Evolutionary conservation across 1,284 basidiomycete genomes (phyloP), one percentile per base, ranked within the genome.

Genomic region (Mycena sp.): DNA sequence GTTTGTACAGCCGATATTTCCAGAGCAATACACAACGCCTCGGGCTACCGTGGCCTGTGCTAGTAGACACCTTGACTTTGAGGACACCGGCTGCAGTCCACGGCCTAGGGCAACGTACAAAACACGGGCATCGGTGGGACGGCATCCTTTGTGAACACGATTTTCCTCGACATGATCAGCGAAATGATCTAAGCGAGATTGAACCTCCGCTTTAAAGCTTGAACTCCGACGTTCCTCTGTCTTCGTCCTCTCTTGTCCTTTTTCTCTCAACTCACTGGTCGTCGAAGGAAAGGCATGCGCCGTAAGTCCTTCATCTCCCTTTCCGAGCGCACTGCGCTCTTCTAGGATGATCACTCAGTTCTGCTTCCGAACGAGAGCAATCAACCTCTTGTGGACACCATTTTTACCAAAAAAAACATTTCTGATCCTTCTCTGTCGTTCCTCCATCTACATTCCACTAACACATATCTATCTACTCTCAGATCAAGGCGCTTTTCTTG

Each of bases 331-430:
- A 35, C 32, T 35, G 32, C 32, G 14, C 32, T 7, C 14, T 35
- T 14, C 14, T 35, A 7, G 32, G 32, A 35, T 35, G 32, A 35
- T 35, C 32, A 35, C 32, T 89, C 89, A 91, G 89, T 91, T 91
- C 89, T 91, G 89, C 89, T 91, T 90, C 89, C 88, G 89, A 90
- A 89, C 66, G 82, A 86, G 87, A 85, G 82, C 73, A 80, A 77
- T 82, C 80, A 80, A 79, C 75, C 80, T 86, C 83, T 90, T 85
- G 88, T 89, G 89, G 88, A 90, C 80, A 89, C 79, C 80, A 61
- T 69, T 77, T 79, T 74, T 86, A 85, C 85, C 85, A 87, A 86
- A 85, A 83, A 75, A 77, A 7, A 9, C 78, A 78, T 83, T 80
- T 70, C 83, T 86, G 84, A 87, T 61, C 71, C 37, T 52, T 69